Conservation (phyloP, 2,329 filamentous ascomycete genomes). For the Aureobasidium zeae region DNA sequence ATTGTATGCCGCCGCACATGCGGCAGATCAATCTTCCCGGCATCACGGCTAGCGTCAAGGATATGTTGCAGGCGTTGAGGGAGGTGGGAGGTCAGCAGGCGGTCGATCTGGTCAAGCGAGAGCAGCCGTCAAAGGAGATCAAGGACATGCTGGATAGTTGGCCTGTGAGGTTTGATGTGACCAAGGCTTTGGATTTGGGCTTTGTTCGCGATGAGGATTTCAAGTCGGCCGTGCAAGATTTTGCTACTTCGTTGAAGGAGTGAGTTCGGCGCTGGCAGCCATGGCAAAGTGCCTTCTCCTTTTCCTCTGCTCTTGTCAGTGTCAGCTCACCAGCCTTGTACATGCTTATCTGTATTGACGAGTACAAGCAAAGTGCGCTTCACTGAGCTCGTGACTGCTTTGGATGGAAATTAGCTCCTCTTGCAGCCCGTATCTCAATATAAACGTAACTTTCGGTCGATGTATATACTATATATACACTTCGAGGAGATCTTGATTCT, state of each 20-base stretch:
- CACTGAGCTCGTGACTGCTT: too few relatives aligned
- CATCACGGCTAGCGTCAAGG: constrained; percentile 44
- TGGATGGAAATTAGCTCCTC: too few relatives aligned
- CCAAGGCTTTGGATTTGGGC: constrained; percentile 45
- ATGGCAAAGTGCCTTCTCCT: too few relatives aligned
- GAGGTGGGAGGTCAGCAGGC: constrained; percentile 47
- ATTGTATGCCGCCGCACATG: constrained; percentile 41
- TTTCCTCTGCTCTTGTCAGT: too few relatives aligned
- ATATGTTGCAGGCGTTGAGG: constrained; percentile 48
- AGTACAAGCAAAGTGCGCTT: too few relatives aligned
- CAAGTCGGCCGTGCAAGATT: constrained; percentile 39
- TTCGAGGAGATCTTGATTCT: too few relatives aligned
- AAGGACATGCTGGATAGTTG: constrained; percentile 48
- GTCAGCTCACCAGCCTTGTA: too few relatives aligned
- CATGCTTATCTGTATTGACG: too few relatives aligned
- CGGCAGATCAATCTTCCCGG: constrained; percentile 48
- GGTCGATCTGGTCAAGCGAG: constrained; percentile 41
- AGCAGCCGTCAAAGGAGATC: constrained; percentile 43
- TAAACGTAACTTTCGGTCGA: too few relatives aligned
- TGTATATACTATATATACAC: too few relatives aligned
- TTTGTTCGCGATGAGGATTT: constrained; percentile 42
- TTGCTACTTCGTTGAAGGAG: constrained; percentile 20
- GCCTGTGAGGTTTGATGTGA: constrained; percentile 48
- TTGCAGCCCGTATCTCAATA: too few relatives aligned
- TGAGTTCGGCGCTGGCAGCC: too few relatives aligned